These are phyloP conservation scores for Trichosporon sp. DNA, from an alignment of 1,284 basidiomycete genomes.

Conservation along the genomic window DNA sequence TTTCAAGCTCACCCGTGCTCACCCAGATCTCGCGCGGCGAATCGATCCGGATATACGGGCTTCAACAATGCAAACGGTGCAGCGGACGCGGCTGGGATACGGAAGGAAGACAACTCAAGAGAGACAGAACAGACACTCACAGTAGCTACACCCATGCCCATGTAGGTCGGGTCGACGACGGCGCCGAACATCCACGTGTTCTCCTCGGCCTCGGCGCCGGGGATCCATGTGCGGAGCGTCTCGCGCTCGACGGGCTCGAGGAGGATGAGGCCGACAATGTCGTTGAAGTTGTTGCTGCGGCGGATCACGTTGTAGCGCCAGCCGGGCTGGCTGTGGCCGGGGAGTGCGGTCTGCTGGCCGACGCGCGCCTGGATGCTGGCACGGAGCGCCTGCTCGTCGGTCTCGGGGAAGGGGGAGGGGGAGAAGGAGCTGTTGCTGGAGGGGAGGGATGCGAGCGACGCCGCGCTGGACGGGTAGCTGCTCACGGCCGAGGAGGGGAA, in stretches of 20 bases:
- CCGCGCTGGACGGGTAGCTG: not conserved
- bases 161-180: not conserved
- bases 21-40: not conserved
- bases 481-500: not conserved
- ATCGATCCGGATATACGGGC: not conserved
- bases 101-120: not conserved
- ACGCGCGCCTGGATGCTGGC: not conserved
- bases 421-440: not conserved
- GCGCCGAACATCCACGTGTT: conserved; percentile 4
- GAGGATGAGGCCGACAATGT: not conserved
- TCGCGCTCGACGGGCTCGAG: not conserved
- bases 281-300: not conserved
- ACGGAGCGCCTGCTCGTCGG: not conserved
- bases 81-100: not conserved
- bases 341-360: not conserved
- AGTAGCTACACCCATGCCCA: conserved; percentile 3
- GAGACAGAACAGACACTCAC: not conserved
- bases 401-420: not conserved
- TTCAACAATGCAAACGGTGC: not conserved
- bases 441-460: not conserved
- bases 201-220: not conserved
- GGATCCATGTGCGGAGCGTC: not conserved
- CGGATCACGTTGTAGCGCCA: not conserved
- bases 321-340: not conserved
- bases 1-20: not conserved